phyloP scores from a whole-genome alignment of 176 grass and related monocot genomes.

The Triticum turgidum region DNA sequence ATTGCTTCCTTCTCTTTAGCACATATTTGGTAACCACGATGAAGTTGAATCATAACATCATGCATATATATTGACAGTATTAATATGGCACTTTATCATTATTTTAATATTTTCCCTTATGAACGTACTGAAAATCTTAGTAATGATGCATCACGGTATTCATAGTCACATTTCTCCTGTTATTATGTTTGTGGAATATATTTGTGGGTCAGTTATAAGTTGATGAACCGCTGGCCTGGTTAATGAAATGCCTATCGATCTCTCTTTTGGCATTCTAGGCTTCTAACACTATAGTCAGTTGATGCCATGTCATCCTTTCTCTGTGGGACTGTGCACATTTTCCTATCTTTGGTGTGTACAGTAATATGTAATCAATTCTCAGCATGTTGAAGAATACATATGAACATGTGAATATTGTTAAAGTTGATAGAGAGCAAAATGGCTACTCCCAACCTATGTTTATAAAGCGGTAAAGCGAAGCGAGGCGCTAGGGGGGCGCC shows the following conservation, averaged over 20 bases:
- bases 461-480: no score
- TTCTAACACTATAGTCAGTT: neutral
- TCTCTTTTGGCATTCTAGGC: slow-evolving; percentile 1
- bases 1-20: neutral
- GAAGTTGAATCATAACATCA: slow-evolving; percentile 1
- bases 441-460: neutral
- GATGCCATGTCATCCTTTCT: neutral
- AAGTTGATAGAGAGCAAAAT: neutral
- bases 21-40: neutral
- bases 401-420: neutral
- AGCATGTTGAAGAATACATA: neutral
- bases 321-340: neutral
- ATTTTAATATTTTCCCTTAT: neutral
- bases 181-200: neutral
- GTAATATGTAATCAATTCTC: slow-evolving; percentile 1
- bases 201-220: neutral
- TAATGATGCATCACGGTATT: neutral
- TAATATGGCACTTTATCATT: neutral
- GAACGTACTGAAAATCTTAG: neutral
- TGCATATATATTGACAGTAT: neutral
- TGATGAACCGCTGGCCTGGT: slow-evolving; percentile 8
- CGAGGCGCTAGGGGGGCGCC: no score
- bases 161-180: neutral
- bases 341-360: no score
- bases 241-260: neutral